Conservation (phyloP, 805 yeast species). For the Starmerella apis region DNA sequence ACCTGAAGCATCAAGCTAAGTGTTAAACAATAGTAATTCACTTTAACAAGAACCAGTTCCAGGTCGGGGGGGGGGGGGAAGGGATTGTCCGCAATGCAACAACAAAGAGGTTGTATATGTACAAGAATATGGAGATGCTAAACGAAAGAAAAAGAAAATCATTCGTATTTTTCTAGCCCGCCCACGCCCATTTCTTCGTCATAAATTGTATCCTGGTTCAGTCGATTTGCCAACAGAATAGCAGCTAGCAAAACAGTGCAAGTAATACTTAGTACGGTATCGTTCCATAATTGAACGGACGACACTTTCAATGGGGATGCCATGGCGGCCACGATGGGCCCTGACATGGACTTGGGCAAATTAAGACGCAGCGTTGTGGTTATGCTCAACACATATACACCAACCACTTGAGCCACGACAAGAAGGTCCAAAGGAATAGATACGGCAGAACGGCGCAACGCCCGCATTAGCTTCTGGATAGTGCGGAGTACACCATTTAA, state of each 20-base stretch:
- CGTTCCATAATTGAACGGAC: slow-evolving; percentile 35
- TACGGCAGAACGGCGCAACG: slow-evolving; percentile 9
- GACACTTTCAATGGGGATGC: slow-evolving; percentile 34
- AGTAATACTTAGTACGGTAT: slow-evolving; percentile 30
- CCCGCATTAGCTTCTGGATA: slow-evolving; percentile 17
- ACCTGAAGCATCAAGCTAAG: too few species aligned
- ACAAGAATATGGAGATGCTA: neutral
- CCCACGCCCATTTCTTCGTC: slow-evolving; percentile 20
- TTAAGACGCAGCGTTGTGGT: slow-evolving; percentile 35
- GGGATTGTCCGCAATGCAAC: too few species aligned
- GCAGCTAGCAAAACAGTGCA: slow-evolving; percentile 28
- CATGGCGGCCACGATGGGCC: slow-evolving; percentile 35
- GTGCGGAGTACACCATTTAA: slow-evolving; percentile 31
- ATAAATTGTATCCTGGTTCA: slow-evolving; percentile 11
- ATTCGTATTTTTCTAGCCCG: slow-evolving; percentile 5
- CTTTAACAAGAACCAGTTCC: too few species aligned
- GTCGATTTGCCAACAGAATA: slow-evolving; percentile 15
- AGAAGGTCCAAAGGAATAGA: slow-evolving; percentile 23
- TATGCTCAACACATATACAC: slow-evolving; percentile 35
- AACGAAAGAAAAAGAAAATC: neutral
- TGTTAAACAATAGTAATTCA: too few species aligned
- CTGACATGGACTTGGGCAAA: slow-evolving; percentile 34
- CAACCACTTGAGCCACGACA: slow-evolving; percentile 32
- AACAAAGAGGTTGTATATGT: too few species aligned
- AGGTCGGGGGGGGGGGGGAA: too few species aligned